Conservation (phyloP, 2,329 filamentous ascomycete species). For the Fusarium praegraminearum region DNA sequence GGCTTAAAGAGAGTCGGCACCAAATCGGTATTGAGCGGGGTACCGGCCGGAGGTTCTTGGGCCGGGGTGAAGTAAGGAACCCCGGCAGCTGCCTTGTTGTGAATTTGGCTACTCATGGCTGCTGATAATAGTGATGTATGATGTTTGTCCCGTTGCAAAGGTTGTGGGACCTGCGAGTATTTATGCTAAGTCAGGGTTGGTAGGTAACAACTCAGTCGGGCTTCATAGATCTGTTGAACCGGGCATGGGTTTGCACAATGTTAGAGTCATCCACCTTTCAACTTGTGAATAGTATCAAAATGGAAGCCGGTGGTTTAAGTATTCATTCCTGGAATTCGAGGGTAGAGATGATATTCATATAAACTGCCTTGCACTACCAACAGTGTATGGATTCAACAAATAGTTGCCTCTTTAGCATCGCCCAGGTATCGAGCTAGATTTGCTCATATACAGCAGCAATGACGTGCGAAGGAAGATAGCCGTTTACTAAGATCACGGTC, state of each 20-base stretch:
- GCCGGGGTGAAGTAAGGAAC: constrained; percentile 67
- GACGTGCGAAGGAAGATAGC: constrained; percentile 9
- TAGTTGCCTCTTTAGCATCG: background rate
- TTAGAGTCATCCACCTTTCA: background rate
- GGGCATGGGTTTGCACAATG: constrained; percentile 5
- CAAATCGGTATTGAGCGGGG: constrained; percentile 55
- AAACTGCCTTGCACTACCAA: background rate
- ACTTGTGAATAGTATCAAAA: background rate
- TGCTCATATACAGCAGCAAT: constrained; percentile 22
- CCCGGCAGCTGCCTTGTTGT: constrained; percentile 57
- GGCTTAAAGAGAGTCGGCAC: constrained; percentile 69
- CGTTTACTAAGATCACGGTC: background rate
- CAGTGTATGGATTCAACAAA: background rate
- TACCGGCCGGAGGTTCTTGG: constrained; percentile 64
- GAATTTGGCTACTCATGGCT: constrained; percentile 40
- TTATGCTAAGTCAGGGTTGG: constrained; percentile 7
- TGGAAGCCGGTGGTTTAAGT: background rate
- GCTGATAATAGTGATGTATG: background rate
- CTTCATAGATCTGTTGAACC: constrained; percentile 10
- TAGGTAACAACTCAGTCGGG: background rate
- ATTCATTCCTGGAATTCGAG: background rate
- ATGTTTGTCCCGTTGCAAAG: background rate
- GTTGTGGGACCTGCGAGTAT: constrained; percentile 8
- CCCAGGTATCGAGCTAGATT: background rate
- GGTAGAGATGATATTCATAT: constrained; percentile 7